Percentiles rank a stretch among this genome's conserved stretches.
phyloP scores from a whole-genome alignment of 2,329 filamentous ascomycete genomes.

The Boeremia lycopersici region DNA sequence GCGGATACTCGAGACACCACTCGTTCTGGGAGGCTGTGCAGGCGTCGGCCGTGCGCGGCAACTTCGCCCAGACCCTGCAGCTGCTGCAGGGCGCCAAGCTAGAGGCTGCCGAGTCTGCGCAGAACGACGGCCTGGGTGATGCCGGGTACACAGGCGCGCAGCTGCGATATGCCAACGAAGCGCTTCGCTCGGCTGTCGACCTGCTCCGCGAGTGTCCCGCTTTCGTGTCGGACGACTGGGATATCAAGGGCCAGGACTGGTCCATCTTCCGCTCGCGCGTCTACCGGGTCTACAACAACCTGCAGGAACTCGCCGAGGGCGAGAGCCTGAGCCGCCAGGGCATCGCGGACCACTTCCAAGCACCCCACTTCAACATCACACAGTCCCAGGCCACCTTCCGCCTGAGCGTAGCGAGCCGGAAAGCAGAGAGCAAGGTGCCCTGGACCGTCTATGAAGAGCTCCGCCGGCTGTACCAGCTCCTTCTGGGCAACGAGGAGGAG shows the following conservation, averaged over 20 bases:
- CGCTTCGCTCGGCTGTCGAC: conserved; percentile 69
- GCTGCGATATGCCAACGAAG: conserved; percentile 77
- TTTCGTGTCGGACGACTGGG: conserved; percentile 72
- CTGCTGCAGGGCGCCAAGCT: conserved; percentile 79
- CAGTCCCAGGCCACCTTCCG: conserved; percentile 62
- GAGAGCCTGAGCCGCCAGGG: conserved; percentile 59
- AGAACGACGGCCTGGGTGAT: conserved; percentile 67
- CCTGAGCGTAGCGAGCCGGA: conserved; percentile 69
- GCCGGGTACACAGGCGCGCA: conserved; percentile 75
- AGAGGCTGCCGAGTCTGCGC: conserved; percentile 70
- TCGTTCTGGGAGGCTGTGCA: conserved; percentile 87
- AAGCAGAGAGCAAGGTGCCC: conserved; percentile 84
- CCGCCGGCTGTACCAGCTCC: conserved; percentile 77
- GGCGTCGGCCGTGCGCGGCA: conserved; percentile 73
- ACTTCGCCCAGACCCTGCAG: conserved; percentile 68
- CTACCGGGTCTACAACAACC: conserved; percentile 68
- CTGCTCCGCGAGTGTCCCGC: conserved; percentile 77
- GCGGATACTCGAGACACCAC: conserved; percentile 75
- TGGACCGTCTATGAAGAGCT: conserved; percentile 90
- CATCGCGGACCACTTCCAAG: conserved; percentile 53
- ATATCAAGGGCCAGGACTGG: conserved; percentile 83
- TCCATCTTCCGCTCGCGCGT: conserved; percentile 79
- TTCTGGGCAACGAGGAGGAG: conserved; percentile 75
- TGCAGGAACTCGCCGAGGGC: conserved; percentile 81
- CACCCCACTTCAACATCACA: conserved; percentile 45